A percentile compares a stretch with the other conserved stretches of the same genome.
Evolutionary conservation across 768 basidiomycete species (phyloP).

Genomic region (Lenzites betulinus): DNA sequence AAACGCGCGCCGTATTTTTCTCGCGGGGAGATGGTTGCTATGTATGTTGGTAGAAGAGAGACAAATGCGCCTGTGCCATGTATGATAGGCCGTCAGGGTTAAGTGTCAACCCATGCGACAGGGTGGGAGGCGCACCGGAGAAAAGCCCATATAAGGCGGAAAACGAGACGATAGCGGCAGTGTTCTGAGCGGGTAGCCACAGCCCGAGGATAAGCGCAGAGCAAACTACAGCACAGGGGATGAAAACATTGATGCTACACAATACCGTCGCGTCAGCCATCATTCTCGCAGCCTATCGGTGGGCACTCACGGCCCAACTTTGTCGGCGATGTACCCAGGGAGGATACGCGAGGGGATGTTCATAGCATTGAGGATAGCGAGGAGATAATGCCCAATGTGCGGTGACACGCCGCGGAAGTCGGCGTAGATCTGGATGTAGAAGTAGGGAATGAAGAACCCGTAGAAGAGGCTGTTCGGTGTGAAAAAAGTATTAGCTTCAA

Average conservation of each 20-base stretch:
- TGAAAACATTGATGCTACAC: constrained; percentile 31
- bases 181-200: constrained; percentile 32
- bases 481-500: neutral
- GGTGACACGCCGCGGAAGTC: constrained; percentile 26
- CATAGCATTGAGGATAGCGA: constrained; percentile 36
- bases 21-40: constrained; percentile 33
- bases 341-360: constrained; percentile 33
- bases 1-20: constrained; percentile 35
- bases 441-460: constrained; percentile 38
- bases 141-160: constrained; percentile 34
- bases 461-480: constrained; percentile 30
- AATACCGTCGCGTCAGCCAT: neutral
- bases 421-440: constrained; percentile 37
- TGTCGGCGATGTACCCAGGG: constrained; percentile 34
- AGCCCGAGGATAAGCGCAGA: constrained; percentile 30
- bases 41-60: constrained; percentile 34
- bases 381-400: constrained; percentile 29
- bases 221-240: constrained; percentile 29
- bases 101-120: neutral
- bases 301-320: constrained; percentile 27
- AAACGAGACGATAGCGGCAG: constrained; percentile 31
- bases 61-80: constrained; percentile 33
- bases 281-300: neutral
- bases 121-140: constrained; percentile 27
- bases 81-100: too few species aligned